A percentile compares a stretch with the other conserved stretches of the same genome.
Conservation (phyloP, 257 asterid genomes). For the Plantago ovata region DNA sequence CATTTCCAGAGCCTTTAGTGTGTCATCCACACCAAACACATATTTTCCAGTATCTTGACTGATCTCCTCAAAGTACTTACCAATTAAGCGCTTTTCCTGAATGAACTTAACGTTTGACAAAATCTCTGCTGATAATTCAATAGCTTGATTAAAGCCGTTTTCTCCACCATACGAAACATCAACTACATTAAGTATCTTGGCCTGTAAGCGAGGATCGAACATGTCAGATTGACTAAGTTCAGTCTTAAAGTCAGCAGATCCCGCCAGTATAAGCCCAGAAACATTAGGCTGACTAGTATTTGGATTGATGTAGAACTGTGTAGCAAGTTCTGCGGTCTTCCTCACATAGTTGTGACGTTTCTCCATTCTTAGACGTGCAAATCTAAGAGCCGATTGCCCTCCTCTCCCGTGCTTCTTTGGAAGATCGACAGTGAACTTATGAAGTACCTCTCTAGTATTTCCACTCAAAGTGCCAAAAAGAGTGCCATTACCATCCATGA, state of each 20-base stretch:
- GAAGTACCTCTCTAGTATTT: conserved; percentile 61
- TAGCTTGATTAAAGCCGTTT: conserved; percentile 63
- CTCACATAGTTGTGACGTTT: conserved; percentile 64
- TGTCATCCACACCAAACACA: conserved; percentile 57
- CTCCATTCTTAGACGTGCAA: conserved; percentile 66
- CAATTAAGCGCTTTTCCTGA: conserved; percentile 55
- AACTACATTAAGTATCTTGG: conserved; percentile 57
- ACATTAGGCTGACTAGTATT: conserved; percentile 60
- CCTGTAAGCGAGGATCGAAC: conserved; percentile 63
- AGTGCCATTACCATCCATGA: conserved; percentile 69
- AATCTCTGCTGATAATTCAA: conserved; percentile 58
- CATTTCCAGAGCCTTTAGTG: conserved; percentile 53
- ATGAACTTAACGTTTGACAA: conserved; percentile 61
- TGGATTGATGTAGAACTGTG: conserved; percentile 57
- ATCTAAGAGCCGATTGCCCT: conserved; percentile 62
- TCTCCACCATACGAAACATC: conserved; percentile 71
- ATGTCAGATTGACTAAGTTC: conserved; percentile 62
- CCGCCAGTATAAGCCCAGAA: conserved; percentile 60
- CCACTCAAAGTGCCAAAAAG: conserved; percentile 63
- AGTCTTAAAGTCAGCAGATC: conserved; percentile 65
- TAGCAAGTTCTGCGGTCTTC: conserved; percentile 65
- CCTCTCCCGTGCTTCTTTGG: conserved; percentile 68
- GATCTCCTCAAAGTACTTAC: conserved; percentile 58
- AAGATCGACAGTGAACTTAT: conserved; percentile 57
- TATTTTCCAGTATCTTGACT: conserved; percentile 68